Conservation (phyloP, 73 alveolate species). For the Paramecium sonneborni region DNA sequence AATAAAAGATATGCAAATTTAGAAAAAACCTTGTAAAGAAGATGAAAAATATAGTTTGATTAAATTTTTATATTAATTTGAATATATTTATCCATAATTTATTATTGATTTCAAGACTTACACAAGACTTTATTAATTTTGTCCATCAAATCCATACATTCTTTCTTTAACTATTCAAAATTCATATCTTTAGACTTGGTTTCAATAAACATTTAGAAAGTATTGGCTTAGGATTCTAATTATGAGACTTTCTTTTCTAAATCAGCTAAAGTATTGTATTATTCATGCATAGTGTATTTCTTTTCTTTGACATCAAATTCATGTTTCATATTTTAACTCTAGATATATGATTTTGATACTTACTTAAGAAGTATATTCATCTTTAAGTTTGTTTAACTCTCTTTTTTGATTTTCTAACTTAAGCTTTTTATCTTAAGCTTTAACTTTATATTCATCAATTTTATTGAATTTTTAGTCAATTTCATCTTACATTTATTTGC, state of each 20-base stretch:
- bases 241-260: conserved; percentile 78
- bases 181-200: conserved; percentile 88
- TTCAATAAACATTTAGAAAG: conserved; percentile 81
- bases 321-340: conserved; percentile 73
- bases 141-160: conserved; percentile 74
- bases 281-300: conserved; percentile 66
- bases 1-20: neutral
- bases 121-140: conserved; percentile 72
- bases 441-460: conserved; percentile 75
- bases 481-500: conserved; percentile 76
- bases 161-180: conserved; percentile 72
- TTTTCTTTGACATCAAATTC: conserved; percentile 68
- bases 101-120: conserved; percentile 18
- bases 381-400: conserved; percentile 65
- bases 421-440: conserved; percentile 73
- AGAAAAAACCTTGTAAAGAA: neutral
- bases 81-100: neutral
- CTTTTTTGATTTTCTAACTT: conserved; percentile 68
- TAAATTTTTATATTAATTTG: neutral
- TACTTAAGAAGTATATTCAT: conserved; percentile 51
- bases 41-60: neutral
- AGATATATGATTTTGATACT: conserved; percentile 7
- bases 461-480: conserved; percentile 78
- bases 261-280: conserved; percentile 66
- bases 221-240: conserved; percentile 75